phyloP scores from a whole-genome alignment of 495 filamentous ascomycete genomes.

The Penicillium macrosclerotiorum region DNA sequence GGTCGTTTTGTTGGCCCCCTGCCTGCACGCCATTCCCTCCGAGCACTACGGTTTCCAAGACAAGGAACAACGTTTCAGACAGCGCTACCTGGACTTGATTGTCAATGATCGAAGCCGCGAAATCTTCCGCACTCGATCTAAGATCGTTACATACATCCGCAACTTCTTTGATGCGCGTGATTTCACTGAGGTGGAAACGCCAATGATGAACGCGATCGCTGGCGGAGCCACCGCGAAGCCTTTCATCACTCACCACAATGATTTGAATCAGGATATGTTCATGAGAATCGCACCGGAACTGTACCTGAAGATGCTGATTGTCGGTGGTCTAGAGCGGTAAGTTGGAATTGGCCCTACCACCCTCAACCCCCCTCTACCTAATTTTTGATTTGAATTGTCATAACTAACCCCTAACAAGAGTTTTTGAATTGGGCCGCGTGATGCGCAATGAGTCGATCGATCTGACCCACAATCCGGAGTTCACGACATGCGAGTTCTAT shows the following conservation, averaged over 20 bases:
- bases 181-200: constrained; percentile 95
- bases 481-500: constrained; percentile 98
- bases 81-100: constrained; percentile 92
- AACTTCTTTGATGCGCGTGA: constrained; percentile 80
- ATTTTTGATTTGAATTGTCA: too few relatives aligned
- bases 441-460: constrained; percentile 97
- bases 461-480: constrained; percentile 97
- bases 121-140: constrained; percentile 77
- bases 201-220: constrained; percentile 94
- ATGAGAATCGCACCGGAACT: constrained; percentile 94
- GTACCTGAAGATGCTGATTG: constrained; percentile 93
- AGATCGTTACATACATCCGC: constrained; percentile 82
- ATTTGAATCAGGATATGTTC: constrained; percentile 87
- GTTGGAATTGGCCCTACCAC: too few relatives aligned
- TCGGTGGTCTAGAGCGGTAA: constrained; percentile 88
- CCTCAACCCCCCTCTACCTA: too few relatives aligned
- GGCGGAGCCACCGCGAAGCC: constrained; percentile 96
- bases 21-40: constrained; percentile 87
- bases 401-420: too few relatives aligned
- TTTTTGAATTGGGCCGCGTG: constrained; percentile 88
- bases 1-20: constrained; percentile 81
- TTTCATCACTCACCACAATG: constrained; percentile 93
- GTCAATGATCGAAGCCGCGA: constrained; percentile 85
- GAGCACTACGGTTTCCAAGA: constrained; percentile 95
- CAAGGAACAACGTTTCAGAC: constrained; percentile 85